Conservation (phyloP, 73 alveolate species). For the Tetrahymena thermophila region DNA sequence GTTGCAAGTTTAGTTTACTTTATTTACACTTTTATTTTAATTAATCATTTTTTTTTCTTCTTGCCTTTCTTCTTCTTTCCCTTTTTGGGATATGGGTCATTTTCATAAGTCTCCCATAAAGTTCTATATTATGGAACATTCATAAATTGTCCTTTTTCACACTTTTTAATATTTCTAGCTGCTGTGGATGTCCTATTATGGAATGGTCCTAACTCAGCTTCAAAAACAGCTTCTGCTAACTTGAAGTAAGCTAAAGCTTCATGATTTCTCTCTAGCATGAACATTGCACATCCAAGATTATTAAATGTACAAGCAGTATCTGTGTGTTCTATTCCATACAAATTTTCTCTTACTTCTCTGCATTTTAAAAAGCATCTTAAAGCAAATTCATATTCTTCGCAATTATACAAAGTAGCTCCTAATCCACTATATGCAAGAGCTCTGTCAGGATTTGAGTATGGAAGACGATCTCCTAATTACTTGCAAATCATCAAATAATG, state of each 20-base stretch:
- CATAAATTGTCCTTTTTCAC: slow-evolving; percentile 46
- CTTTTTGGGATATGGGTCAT: slow-evolving; percentile 70
- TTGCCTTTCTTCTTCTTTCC: slow-evolving; percentile 76
- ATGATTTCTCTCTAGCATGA: slow-evolving; percentile 67
- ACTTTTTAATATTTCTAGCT: slow-evolving; percentile 58
- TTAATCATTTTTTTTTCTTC: slow-evolving; percentile 63
- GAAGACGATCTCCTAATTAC: slow-evolving; percentile 66
- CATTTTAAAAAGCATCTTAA: slow-evolving; percentile 83
- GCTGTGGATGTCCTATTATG: slow-evolving; percentile 85
- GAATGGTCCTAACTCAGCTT: slow-evolving; percentile 70
- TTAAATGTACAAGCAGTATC: slow-evolving; percentile 98
- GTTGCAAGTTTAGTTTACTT: background rate
- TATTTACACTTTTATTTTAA: background rate
- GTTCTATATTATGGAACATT: slow-evolving; percentile 54
- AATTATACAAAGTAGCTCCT: slow-evolving; percentile 88
- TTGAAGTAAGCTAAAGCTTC: slow-evolving; percentile 77
- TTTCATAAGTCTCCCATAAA: slow-evolving; percentile 72
- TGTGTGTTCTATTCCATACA: slow-evolving; percentile 96
- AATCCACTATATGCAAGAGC: slow-evolving; percentile 93
- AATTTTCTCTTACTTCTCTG: slow-evolving; percentile 92
- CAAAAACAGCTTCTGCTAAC: slow-evolving; percentile 74
- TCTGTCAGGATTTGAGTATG: slow-evolving; percentile 88
- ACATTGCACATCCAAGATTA: slow-evolving; percentile 92
- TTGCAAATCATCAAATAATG: slow-evolving; percentile 75
- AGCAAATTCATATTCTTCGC: slow-evolving; percentile 92